These are phyloP conservation scores for Cyberlindnera euphorbiiphila DNA, from an alignment of 805 yeast genomes.

Conservation along the genomic window DNA sequence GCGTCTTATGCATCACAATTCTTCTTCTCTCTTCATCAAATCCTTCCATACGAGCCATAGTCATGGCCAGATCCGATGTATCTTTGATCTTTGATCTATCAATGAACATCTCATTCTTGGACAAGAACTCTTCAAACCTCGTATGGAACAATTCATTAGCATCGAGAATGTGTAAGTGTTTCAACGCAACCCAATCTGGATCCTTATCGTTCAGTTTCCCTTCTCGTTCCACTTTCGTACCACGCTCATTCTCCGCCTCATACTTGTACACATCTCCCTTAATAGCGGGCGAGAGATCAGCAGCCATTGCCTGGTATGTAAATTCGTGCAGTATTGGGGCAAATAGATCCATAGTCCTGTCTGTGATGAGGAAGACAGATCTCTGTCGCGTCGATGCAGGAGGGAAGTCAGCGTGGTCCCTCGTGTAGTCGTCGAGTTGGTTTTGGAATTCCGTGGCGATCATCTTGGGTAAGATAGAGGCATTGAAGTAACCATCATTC, in stretches of 20 bases:
- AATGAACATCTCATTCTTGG: slow-evolving; percentile 71
- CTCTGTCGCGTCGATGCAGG: slow-evolving; percentile 58
- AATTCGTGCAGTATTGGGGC: slow-evolving; percentile 89
- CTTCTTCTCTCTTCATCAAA: slow-evolving; percentile 65
- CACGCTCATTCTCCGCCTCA: slow-evolving; percentile 50
- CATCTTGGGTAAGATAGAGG: slow-evolving; percentile 59
- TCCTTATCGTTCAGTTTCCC: slow-evolving; percentile 59
- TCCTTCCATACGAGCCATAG: slow-evolving; percentile 66
- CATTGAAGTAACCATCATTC: slow-evolving; percentile 44
- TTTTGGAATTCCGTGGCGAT: slow-evolving; percentile 71
- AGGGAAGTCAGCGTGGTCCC: slow-evolving; percentile 63
- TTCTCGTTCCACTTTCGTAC: slow-evolving; percentile 37
- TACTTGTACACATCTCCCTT: slow-evolving; percentile 48
- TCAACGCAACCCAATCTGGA: slow-evolving; percentile 64
- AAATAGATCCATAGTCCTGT: slow-evolving; percentile 76
- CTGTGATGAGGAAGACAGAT: slow-evolving; percentile 71
- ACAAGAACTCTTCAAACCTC: slow-evolving; percentile 59
- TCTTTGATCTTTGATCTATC: slow-evolving; percentile 61
- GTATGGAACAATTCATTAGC: slow-evolving; percentile 59
- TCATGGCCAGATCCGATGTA: slow-evolving; percentile 68
- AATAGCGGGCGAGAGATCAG: slow-evolving; percentile 54
- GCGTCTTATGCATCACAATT: slow-evolving; percentile 53
- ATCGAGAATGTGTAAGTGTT: slow-evolving; percentile 73
- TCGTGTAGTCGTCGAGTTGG: slow-evolving; percentile 70
- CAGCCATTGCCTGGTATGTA: slow-evolving; percentile 87